Evolutionary conservation across 371 early-diverging fungal genomes (phyloP).

Genomic region (Dentiscutata heterogama): DNA sequence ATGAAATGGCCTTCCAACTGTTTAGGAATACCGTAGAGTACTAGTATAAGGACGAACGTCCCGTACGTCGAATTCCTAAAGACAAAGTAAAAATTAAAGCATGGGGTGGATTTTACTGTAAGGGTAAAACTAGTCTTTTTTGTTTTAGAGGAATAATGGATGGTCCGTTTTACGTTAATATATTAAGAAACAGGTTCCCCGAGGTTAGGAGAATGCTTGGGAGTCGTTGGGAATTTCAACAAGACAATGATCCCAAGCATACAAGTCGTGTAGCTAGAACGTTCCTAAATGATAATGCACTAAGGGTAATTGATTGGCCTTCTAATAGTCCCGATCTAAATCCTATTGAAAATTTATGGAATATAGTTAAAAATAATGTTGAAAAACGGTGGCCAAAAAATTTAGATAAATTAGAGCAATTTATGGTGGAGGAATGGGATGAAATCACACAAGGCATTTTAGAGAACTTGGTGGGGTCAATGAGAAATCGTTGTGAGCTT

Average conservation of each 20-base stretch:
- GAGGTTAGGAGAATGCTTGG: background rate
- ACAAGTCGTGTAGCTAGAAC: background rate
- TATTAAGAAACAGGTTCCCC: background rate
- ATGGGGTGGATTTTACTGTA: background rate
- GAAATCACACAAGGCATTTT: background rate
- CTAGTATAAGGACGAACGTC: constrained; percentile 6
- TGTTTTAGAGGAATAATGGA: background rate
- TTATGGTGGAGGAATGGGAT: constrained; percentile 7
- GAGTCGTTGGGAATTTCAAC: background rate
- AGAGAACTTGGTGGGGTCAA: background rate
- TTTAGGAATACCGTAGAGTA: background rate
- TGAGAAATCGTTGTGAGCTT: background rate
- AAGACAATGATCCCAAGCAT: constrained; percentile 11
- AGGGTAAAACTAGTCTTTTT: background rate
- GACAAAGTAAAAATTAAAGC: background rate
- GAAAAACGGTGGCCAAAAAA: background rate
- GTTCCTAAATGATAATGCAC: background rate
- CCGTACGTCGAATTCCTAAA: background rate
- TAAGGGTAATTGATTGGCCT: constrained; percentile 1
- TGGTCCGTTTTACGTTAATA: background rate
- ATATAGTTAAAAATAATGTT: background rate
- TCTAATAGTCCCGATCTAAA: constrained; percentile 21
- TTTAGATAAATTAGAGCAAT: background rate
- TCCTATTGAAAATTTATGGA: constrained; percentile 24
- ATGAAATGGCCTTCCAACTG: constrained; percentile 35